Evolutionary conservation across 345 rosid species (phyloP), one percentile per base, ranked within the genome.

Genomic region (Eucalyptus rudis): DNA sequence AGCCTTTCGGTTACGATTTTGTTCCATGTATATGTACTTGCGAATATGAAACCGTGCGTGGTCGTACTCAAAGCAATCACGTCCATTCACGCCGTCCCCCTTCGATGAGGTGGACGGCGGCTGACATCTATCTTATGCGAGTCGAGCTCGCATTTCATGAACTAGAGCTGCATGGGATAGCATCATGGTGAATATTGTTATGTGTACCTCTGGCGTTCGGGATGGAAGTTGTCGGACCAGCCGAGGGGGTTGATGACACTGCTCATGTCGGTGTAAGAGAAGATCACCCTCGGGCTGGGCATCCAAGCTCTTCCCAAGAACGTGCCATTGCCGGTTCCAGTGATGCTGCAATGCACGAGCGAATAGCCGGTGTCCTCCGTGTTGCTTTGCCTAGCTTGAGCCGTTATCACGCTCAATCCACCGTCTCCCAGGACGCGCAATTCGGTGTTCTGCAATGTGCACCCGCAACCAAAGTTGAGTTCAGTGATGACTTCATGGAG

Each of bases 271-370:
- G 95, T 91, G 90, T 90, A 95, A 33, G 98, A 92, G 44, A 89
- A 96, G 31, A 94, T 89, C 47, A 94, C 95, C 80, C 87, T 89
- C 0, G 99, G 95, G 50, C 86, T 91, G 10, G 86, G 14, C 91
- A 44, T 91, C 98, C 98, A 96, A 10, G 97, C 95, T 88, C 98
- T 89, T 13, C 99, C 98, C 90, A 95, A 89, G 87, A 81, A 93
- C 19, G 96, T 90, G 13, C 92, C 91, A 0, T 25, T 89, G 27
- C 92, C 96, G 2, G 85, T 58, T 25, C 97, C 98, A 1, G 91
- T 90, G 58, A 97, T 13, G 36, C 36, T 89, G 92, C 96, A 90
- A 62, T 96, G 98, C 51, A 93, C 96, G 47, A 96, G 93, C 5
- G 94, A 88, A 89, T 88, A 96, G 54, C 97, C 98, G 1, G 92